Evolutionary conservation across 768 basidiomycete species (phyloP).

Genomic region (Rhodotorula taiwanensis): DNA sequence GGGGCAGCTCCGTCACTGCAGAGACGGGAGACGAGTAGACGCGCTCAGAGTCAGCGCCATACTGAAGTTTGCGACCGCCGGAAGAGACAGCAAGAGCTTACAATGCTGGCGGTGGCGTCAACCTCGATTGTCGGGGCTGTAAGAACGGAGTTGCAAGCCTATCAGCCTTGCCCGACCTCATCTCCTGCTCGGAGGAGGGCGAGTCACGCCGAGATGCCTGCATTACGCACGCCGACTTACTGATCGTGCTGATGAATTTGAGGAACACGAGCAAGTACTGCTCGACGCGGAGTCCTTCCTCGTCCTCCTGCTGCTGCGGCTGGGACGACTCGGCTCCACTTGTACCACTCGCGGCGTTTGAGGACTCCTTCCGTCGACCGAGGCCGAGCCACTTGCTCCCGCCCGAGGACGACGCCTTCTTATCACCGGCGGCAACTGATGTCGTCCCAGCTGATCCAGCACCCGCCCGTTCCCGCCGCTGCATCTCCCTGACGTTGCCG

Average conservation of each 20-base stretch:
- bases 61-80: not conserved
- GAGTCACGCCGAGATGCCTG: too few species aligned
- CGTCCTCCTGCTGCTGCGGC: constrained; percentile 42
- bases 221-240: constrained; percentile 5
- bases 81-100: not conserved
- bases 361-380: constrained; percentile 59
- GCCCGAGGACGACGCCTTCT: constrained; percentile 39
- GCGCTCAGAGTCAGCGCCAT: too few species aligned
- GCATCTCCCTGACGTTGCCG: constrained; percentile 71
- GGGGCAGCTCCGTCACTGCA: too few species aligned
- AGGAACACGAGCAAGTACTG: constrained; percentile 97
- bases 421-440: constrained; percentile 14
- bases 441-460: constrained; percentile 24
- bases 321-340: constrained; percentile 42
- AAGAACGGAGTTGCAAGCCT: not conserved
- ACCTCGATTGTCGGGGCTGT: constrained; percentile 63
- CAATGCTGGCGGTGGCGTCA: constrained; percentile 67
- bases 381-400: constrained; percentile 52
- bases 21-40: too few species aligned
- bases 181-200: too few species aligned
- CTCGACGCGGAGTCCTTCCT: constrained; percentile 84
- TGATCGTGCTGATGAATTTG: constrained; percentile 67
- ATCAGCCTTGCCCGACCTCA: not conserved
- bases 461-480: constrained; percentile 49
- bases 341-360: too few species aligned